Conservation (phyloP, 495 filamentous ascomycete species). For the Hyaloscypha hepaticicola region DNA sequence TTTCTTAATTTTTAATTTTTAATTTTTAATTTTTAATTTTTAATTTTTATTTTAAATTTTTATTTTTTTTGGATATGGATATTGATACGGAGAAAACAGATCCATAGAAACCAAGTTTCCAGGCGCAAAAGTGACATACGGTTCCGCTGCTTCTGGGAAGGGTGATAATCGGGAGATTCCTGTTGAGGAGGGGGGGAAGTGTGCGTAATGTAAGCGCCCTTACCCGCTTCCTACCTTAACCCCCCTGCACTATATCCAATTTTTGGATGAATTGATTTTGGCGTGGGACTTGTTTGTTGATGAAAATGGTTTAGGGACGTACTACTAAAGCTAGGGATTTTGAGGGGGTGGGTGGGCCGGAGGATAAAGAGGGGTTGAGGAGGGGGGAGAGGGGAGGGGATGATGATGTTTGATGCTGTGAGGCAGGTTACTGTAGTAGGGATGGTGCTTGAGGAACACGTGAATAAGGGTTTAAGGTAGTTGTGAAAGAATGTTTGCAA, state of each 20-base stretch:
- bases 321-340: conserved; percentile 48
- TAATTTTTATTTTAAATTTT: no score
- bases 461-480: background rate
- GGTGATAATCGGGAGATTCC: conserved; percentile 56
- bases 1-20: no score
- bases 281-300: no score
- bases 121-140: conserved; percentile 44
- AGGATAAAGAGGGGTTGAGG: conserved; percentile 44
- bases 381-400: conserved; percentile 43
- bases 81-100: background rate
- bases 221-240: no score
- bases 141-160: conserved; percentile 44
- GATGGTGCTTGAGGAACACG: conserved; percentile 15
- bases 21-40: no score
- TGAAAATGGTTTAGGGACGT: conserved; percentile 42
- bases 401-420: conserved; percentile 41
- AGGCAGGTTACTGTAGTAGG: conserved; percentile 21
- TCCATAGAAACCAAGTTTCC: conserved; percentile 46
- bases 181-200: conserved; percentile 50
- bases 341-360: conserved; percentile 51
- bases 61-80: background rate
- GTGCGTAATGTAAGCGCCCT: background rate
- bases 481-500: no score
- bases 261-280: no score
- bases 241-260: no score